Conservation (phyloP, 208 protist species). For the Herpetomonas samuelpessoai region DNA sequence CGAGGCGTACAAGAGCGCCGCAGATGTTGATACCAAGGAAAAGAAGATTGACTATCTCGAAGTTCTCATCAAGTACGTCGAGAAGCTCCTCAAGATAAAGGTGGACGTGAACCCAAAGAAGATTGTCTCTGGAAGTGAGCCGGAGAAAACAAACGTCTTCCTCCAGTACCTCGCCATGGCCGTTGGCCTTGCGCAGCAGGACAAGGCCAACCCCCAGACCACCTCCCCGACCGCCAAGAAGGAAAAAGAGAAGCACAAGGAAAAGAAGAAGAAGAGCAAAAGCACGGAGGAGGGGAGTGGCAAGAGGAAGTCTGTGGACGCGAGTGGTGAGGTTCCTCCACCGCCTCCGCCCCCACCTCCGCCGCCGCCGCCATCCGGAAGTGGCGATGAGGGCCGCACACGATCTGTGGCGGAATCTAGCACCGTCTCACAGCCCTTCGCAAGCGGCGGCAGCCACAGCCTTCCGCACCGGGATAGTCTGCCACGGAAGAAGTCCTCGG, state of each 20-base stretch:
- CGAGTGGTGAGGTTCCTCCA: neutral
- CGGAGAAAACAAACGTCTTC: conserved; percentile 89
- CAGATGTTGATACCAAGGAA: conserved; percentile 77
- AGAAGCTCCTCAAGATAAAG: conserved; percentile 53
- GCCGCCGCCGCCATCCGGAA: neutral
- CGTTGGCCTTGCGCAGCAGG: conserved; percentile 75
- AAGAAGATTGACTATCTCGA: conserved; percentile 87
- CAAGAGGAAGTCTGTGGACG: neutral
- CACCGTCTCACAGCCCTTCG: neutral
- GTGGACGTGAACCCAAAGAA: conserved; percentile 85
- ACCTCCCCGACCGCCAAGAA: neutral
- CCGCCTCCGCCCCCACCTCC: neutral
- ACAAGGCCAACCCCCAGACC: conserved; percentile 41
- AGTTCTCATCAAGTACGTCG: conserved; percentile 67
- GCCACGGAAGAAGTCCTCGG: conserved; percentile 23
- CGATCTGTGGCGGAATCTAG: too few relatives aligned
- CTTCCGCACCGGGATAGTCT: conserved; percentile 21
- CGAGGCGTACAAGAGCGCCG: conserved; percentile 38
- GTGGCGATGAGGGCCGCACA: neutral
- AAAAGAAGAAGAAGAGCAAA: neutral
- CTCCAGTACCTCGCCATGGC: conserved; percentile 78
- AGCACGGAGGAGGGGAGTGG: neutral
- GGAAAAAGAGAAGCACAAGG: neutral
- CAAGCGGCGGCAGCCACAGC: neutral
- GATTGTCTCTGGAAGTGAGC: conserved; percentile 84